phyloP scores from a whole-genome alignment of 805 yeast species.

The Ogataea zsoltii region DNA sequence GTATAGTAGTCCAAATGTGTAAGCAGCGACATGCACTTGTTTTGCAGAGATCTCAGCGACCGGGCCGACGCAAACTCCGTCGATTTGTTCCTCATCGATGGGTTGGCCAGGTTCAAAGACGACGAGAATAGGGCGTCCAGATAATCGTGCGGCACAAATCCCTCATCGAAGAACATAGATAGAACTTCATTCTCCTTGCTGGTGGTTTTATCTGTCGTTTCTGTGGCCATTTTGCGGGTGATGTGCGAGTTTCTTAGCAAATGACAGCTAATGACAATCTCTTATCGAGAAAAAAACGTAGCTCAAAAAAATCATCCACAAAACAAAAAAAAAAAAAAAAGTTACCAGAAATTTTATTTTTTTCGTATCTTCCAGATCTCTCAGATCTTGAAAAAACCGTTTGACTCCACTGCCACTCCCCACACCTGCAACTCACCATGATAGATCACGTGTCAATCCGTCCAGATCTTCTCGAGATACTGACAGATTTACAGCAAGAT shows the following conservation, averaged over 20 bases:
- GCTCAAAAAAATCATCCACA: not conserved
- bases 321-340: not conserved
- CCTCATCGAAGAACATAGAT: slow-evolving; percentile 67
- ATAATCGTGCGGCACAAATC: slow-evolving; percentile 63
- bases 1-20: slow-evolving; percentile 65
- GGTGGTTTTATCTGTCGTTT: slow-evolving; percentile 3
- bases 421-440: not conserved
- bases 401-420: too few species aligned
- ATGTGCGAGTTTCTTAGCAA: too few species aligned
- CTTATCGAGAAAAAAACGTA: not conserved
- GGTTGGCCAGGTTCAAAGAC: slow-evolving; percentile 28
- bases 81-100: slow-evolving; percentile 21
- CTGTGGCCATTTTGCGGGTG: not conserved
- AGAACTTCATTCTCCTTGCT: slow-evolving; percentile 43
- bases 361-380: not conserved
- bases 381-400: too few species aligned
- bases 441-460: slow-evolving; percentile 17
- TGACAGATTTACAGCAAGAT: slow-evolving; percentile 15
- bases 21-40: slow-evolving; percentile 50
- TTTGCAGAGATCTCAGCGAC: slow-evolving; percentile 43
- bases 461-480: slow-evolving; percentile 18
- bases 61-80: slow-evolving; percentile 34
- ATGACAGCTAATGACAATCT: not conserved
- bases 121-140: slow-evolving; percentile 60
- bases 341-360: not conserved